These are phyloP conservation scores for Cucurbita argyrosperma DNA, from an alignment of 306 rosid species.

Conservation along the genomic window DNA sequence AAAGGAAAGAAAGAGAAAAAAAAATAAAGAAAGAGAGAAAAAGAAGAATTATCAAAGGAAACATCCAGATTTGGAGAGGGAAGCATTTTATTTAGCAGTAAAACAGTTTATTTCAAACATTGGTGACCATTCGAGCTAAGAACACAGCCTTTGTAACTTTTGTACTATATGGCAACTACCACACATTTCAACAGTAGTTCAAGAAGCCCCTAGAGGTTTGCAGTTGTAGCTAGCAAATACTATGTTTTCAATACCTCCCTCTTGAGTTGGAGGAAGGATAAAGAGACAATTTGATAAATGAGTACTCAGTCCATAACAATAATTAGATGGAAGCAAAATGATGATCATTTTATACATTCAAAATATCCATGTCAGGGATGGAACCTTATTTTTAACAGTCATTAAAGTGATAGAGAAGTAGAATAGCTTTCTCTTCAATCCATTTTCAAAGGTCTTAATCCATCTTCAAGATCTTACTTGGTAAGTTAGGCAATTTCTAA, in stretches of 20 bases:
- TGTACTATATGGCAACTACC: background rate
- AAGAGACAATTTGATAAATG: background rate
- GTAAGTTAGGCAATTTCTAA: background rate
- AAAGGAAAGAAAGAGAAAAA: no score
- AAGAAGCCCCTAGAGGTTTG: background rate
- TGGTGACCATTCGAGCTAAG: background rate
- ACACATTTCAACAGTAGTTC: background rate
- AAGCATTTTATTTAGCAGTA: background rate
- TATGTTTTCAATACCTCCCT: background rate
- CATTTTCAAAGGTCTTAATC: background rate
- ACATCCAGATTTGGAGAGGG: background rate
- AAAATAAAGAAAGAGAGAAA: no score
- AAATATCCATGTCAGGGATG: background rate
- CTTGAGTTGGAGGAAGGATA: background rate
- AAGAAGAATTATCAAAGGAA: background rate
- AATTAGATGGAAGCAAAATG: background rate
- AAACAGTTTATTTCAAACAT: background rate
- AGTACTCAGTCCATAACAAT: background rate
- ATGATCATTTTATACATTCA: background rate
- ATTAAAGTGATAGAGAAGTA: background rate
- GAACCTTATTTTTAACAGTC: background rate
- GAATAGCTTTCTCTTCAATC: background rate
- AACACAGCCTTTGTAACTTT: background rate
- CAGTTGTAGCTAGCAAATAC: background rate
- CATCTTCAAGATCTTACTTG: background rate